Evolutionary conservation across 352 stramenopile species (phyloP).

Genomic region (Pythium vanterpoolii): DNA sequence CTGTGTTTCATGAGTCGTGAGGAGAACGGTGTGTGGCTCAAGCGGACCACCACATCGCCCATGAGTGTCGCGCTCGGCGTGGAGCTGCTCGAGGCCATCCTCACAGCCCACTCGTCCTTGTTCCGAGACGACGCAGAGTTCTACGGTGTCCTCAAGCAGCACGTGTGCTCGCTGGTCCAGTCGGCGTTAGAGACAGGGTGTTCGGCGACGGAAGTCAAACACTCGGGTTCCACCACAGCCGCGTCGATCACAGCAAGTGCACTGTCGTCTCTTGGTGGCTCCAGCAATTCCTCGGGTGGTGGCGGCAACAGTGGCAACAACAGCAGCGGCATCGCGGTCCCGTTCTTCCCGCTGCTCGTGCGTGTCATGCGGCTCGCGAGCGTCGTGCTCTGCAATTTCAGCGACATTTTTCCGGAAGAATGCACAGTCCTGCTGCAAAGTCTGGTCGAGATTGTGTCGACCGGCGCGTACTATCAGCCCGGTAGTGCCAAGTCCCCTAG

Average conservation of each 20-base stretch:
- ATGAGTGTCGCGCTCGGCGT: conserved; percentile 77
- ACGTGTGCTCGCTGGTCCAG: conserved; percentile 71
- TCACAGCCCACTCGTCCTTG: conserved; percentile 52
- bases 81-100: conserved; percentile 75
- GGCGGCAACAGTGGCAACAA: conserved; percentile 34
- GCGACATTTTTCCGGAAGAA: conserved; percentile 56
- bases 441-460: conserved; percentile 78
- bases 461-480: conserved; percentile 56
- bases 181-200: conserved; percentile 67
- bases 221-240: conserved; percentile 8
- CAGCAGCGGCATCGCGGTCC: conserved; percentile 17
- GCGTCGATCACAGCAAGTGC: conserved; percentile 20
- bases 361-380: conserved; percentile 79
- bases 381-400: conserved; percentile 76
- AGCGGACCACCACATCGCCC: conserved; percentile 65
- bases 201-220: conserved; percentile 31
- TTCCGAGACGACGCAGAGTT: conserved; percentile 79
- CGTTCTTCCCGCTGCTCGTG: conserved; percentile 79
- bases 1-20: conserved; percentile 84
- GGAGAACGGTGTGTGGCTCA: conserved; percentile 83
- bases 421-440: conserved; percentile 58
- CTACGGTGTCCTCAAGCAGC: conserved; percentile 74
- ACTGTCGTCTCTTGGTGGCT: conserved; percentile 17
- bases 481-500: conserved; percentile 51
- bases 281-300: conserved; percentile 25